These are phyloP conservation scores for Colletotrichum zoysiae DNA, from an alignment of 2,329 filamentous ascomycete genomes.

Conservation along the genomic window DNA sequence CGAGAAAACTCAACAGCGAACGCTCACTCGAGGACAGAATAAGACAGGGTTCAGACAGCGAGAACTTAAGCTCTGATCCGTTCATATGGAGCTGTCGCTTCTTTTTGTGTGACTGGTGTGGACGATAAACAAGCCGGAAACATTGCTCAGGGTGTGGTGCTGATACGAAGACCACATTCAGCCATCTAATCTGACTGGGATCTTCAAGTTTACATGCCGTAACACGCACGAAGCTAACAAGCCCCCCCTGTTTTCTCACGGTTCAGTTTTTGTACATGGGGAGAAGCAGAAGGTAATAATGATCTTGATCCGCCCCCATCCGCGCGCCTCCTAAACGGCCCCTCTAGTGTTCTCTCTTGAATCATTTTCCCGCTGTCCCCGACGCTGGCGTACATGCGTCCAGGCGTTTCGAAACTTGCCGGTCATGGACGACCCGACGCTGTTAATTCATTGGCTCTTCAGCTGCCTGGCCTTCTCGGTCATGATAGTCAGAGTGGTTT, in stretches of 20 bases:
- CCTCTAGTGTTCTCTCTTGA: conserved; percentile 22
- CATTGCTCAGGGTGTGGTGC: conserved; percentile 14
- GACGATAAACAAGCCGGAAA: conserved; percentile 12
- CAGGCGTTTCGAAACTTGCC: conserved; percentile 31
- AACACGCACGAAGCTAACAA: conserved; percentile 14
- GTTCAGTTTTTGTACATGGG: background rate
- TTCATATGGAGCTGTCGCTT: conserved; percentile 14
- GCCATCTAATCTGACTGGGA: conserved; percentile 24
- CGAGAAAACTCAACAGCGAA: conserved; percentile 17
- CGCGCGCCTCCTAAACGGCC: conserved; percentile 14
- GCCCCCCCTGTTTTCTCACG: conserved; percentile 9
- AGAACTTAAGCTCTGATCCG: conserved; percentile 31
- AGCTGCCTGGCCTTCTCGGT: conserved; percentile 44
- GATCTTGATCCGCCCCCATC: conserved; percentile 31
- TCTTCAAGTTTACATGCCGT: background rate
- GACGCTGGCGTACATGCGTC: background rate
- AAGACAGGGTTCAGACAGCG: conserved; percentile 16
- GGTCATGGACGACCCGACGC: conserved; percentile 42
- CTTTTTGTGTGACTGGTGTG: conserved; percentile 5
- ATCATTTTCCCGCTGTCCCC: conserved; percentile 6
- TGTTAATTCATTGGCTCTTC: conserved; percentile 46
- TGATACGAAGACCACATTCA: conserved; percentile 8
- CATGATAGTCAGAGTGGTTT: conserved; percentile 44
- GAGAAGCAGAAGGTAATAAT: conserved; percentile 33
- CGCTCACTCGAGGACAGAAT: conserved; percentile 25